Conservation (phyloP, 108 stramenopile species). For the Chaetoceros muelleri region DNA sequence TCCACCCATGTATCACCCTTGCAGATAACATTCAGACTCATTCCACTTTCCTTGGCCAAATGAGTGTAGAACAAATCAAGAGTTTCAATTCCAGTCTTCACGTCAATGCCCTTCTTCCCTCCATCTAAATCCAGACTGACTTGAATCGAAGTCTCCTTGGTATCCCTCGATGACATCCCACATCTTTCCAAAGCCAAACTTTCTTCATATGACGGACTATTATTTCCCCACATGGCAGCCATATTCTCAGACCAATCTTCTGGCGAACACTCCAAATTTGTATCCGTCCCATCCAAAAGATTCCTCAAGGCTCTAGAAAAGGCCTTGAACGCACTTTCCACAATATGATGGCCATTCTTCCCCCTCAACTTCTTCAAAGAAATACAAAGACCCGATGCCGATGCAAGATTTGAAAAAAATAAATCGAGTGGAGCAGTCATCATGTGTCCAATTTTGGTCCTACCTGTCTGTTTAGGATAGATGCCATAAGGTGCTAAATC, state of each 20-base stretch:
- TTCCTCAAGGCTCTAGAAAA: constrained; percentile 68
- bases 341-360: constrained; percentile 72
- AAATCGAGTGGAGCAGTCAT: constrained; percentile 31
- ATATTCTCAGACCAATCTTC: constrained; percentile 5
- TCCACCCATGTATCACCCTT: constrained; percentile 90
- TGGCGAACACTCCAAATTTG: constrained; percentile 4
- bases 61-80: constrained; percentile 71
- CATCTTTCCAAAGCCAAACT: constrained; percentile 33
- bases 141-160: constrained; percentile 74
- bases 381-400: constrained; percentile 34
- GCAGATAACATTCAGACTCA: constrained; percentile 59
- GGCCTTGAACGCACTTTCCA: constrained; percentile 81
- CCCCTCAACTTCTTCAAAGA: constrained; percentile 56
- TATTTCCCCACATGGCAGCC: constrained; percentile 29
- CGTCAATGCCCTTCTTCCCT: constrained; percentile 13
- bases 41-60: constrained; percentile 52
- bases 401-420: constrained; percentile 46
- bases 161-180: constrained; percentile 46
- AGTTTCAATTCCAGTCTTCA: constrained; percentile 74
- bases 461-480: constrained; percentile 48
- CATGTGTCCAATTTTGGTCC: constrained; percentile 50
- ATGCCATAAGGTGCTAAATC: constrained; percentile 63
- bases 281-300: constrained; percentile 50
- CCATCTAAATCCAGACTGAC: constrained; percentile 45
- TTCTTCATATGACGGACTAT: constrained; percentile 29